Conservation (phyloP, 2,329 filamentous ascomycete species). For the Juglanconis juglandina region DNA sequence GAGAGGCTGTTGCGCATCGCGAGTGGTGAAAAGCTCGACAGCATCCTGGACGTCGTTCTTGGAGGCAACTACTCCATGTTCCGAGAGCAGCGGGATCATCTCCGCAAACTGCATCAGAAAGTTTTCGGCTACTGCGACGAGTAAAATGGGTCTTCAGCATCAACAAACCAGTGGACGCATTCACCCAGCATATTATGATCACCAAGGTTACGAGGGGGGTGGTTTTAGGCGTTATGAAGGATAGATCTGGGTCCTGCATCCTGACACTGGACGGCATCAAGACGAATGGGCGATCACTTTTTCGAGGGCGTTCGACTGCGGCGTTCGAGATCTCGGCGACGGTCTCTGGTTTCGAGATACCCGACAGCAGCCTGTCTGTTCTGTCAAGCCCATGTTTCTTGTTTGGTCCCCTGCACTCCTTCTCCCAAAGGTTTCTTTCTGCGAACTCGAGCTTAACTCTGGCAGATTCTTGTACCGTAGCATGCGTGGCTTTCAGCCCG, state of each 20-base stretch:
- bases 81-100: constrained; percentile 61
- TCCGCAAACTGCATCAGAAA: constrained; percentile 51
- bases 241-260: not conserved
- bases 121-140: constrained; percentile 32
- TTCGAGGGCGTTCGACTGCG: not conserved
- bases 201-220: not conserved
- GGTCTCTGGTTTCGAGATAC: constrained; percentile 13
- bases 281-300: not conserved
- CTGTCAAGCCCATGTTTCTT: constrained; percentile 1
- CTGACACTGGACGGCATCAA: not conserved
- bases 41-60: constrained; percentile 69
- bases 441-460: constrained; percentile 18
- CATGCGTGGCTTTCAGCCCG: constrained; percentile 8
- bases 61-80: constrained; percentile 79
- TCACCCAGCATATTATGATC: not conserved
- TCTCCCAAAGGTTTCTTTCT: constrained; percentile 1
- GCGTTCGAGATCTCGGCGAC: constrained; percentile 15
- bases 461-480: constrained; percentile 19
- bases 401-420: constrained; percentile 6
- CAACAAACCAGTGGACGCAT: not conserved
- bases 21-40: constrained; percentile 29
- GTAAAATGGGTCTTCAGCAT: constrained; percentile 13
- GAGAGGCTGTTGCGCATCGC: constrained; percentile 54
- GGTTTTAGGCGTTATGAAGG: not conserved
- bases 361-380: constrained; percentile 13